phyloP scores from a whole-genome alignment of 768 basidiomycete species.

The Lentinus tigrinus region DNA sequence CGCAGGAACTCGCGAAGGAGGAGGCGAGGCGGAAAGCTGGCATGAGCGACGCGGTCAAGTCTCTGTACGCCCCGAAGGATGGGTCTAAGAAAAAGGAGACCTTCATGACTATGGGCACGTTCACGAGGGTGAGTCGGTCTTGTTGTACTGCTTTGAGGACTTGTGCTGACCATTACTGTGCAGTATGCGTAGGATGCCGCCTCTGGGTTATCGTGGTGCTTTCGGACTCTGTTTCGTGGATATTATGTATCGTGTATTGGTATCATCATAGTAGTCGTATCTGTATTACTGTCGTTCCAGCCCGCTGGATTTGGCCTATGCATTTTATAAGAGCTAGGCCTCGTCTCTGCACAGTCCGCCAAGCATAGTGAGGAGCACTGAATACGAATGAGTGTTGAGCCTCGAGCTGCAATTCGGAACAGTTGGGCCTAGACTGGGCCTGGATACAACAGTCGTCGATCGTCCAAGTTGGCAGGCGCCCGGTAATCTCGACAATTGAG shows the following conservation, averaged over 20 bases:
- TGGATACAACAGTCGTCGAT: too few relatives aligned
- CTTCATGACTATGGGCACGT: constrained; percentile 91
- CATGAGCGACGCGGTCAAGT: constrained; percentile 87
- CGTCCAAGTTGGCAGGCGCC: too few relatives aligned
- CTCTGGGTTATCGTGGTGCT: not conserved
- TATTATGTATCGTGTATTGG: constrained; percentile 13
- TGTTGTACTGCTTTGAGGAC: too few relatives aligned
- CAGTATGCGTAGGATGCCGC: constrained; percentile 16
- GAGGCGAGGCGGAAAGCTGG: constrained; percentile 79
- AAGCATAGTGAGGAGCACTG: too few relatives aligned
- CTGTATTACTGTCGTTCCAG: too few relatives aligned
- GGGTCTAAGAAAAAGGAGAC: constrained; percentile 70
- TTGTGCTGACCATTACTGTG: not conserved
- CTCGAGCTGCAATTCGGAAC: too few relatives aligned
- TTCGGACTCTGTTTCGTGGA: constrained; percentile 6
- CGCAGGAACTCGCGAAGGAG: constrained; percentile 70
- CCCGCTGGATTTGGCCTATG: too few relatives aligned
- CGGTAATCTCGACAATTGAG: not conserved
- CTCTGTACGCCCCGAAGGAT: constrained; percentile 65
- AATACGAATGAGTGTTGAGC: too few relatives aligned
- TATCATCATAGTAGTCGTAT: not conserved
- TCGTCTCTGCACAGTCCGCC: too few relatives aligned
- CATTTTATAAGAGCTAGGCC: too few relatives aligned
- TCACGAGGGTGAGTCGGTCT: constrained; percentile 70
- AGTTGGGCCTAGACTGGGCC: too few relatives aligned